These are phyloP conservation scores for Pseudogymnoascus sp. DNA, from an alignment of 2,329 filamentous ascomycete genomes.

Conservation along the genomic window DNA sequence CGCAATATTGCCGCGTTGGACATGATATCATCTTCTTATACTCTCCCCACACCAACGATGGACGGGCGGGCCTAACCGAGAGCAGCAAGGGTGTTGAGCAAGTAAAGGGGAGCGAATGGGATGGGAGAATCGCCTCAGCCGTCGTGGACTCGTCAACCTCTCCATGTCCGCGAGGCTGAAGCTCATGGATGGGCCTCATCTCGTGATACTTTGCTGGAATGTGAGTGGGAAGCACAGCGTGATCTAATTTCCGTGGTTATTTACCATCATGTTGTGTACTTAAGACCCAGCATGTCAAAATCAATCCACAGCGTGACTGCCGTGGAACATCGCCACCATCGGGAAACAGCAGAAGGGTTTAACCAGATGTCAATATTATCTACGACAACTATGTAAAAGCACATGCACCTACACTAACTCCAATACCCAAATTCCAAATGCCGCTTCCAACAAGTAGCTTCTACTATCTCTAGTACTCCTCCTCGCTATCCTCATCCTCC, in stretches of 20 bases:
- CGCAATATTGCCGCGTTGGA: neutral
- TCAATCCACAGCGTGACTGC: neutral
- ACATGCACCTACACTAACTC: neutral
- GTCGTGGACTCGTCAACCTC: neutral
- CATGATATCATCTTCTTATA: neutral
- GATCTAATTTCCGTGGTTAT: neutral
- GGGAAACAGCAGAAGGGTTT: neutral
- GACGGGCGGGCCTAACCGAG: neutral
- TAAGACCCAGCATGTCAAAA: neutral
- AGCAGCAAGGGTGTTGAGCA: neutral
- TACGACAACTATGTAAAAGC: neutral
- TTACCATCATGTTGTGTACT: neutral
- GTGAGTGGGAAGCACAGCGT: neutral
- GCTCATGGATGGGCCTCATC: too few species aligned
- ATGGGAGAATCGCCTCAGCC: neutral
- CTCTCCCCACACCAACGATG: neutral
- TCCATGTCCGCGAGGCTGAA: neutral
- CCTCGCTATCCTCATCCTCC: slow-evolving; percentile 59
- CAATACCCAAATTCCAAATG: slow-evolving; percentile 2
- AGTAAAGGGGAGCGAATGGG: slow-evolving; percentile 4
- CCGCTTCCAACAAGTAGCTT: neutral
- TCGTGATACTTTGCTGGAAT: neutral
- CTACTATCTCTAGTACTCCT: slow-evolving; percentile 11
- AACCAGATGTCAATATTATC: neutral
- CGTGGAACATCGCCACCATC: neutral